These are phyloP conservation scores for Erysimum cheiranthoides DNA, from an alignment of 345 rosid genomes.

Conservation along the genomic window DNA sequence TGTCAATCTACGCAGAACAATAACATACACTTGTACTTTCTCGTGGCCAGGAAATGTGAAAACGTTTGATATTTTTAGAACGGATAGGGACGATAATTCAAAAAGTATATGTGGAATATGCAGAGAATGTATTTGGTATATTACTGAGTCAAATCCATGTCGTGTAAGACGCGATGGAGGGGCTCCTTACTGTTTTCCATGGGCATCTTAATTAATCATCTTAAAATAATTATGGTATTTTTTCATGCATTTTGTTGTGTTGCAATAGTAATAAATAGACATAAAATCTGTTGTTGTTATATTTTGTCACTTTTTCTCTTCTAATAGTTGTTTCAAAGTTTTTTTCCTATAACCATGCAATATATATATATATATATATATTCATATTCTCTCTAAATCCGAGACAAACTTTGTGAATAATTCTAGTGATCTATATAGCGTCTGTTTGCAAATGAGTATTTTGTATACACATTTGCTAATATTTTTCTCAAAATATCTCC, in stretches of 20 bases:
- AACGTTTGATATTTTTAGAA: slow-evolving; percentile 15
- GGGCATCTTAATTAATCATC: slow-evolving; percentile 15
- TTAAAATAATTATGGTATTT: background rate
- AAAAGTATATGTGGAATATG: slow-evolving; percentile 7
- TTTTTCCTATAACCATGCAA: background rate
- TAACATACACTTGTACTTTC: slow-evolving; percentile 11
- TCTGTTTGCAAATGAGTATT: background rate
- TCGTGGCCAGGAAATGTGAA: slow-evolving; percentile 3
- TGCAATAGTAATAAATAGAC: background rate
- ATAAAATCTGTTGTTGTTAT: background rate
- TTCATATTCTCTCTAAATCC: background rate
- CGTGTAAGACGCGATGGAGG: slow-evolving; percentile 18
- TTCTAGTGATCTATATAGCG: too few relatives aligned
- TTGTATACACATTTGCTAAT: background rate
- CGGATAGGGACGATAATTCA: background rate
- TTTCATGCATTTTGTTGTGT: background rate
- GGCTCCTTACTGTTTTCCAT: slow-evolving; percentile 16
- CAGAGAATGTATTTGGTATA: slow-evolving; percentile 17
- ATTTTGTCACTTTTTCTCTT: background rate
- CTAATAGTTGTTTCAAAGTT: background rate
- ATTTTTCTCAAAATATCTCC: too few relatives aligned
- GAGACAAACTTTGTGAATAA: background rate
- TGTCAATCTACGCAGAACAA: slow-evolving; percentile 19
- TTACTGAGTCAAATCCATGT: slow-evolving; percentile 5
- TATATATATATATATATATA: too few relatives aligned